Base-by-base conservation (phyloP, 164 flowering plant species). In the Tetrastigma voinierianum region DNA sequence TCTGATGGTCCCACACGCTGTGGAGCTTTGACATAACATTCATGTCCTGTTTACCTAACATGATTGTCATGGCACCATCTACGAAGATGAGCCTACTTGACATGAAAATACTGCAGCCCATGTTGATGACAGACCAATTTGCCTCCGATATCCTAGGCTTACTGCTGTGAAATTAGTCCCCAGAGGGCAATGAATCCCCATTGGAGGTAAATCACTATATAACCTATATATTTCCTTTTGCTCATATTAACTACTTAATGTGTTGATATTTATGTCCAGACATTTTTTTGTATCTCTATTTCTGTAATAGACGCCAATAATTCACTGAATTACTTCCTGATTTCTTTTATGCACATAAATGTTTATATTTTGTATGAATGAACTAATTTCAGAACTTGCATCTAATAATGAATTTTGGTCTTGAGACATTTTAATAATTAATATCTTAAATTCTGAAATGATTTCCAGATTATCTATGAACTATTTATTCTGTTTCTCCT, bases 11-110 rank as follows among this genome's bases (percentile, higher is more conserved):
- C 98, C 2, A 54, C 70, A 25, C 81, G 81, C 9, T 80, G 87
- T 76, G 98, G 98, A 24, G 83, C 97, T 66, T 90, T 76, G 97
- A 93, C 73, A 82, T 93, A 72, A 78, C 98, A 47, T 85, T 82
- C 73, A 89, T 91, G 96, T 85, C 98, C 62, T 90, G 97, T 74
- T 86, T 93, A 79, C 98, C 98, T 57, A 93, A 93, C 82, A 93
- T 93, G 97, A 85, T 93, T 61, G 97, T 87, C 75, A 93, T 93
- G 98, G 97, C 98, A 67, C 98, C 98, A 17, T 80, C 97, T 7
- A 89, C 77, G 93, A 89, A 73, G 82, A 80, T 70, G 96, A 93
- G 81, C 91, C 90, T 53, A 81, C n/a, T 82, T 62, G 74, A 79
- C 82, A 91, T 93, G 98, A 96, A 90, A 90, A 82, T 46, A 89